A percentile compares a stretch with the other conserved stretches of the same genome.
These are phyloP conservation scores for Parachaetomium inaequale DNA, from an alignment of 495 filamentous ascomycete species.

Conservation along the genomic window DNA sequence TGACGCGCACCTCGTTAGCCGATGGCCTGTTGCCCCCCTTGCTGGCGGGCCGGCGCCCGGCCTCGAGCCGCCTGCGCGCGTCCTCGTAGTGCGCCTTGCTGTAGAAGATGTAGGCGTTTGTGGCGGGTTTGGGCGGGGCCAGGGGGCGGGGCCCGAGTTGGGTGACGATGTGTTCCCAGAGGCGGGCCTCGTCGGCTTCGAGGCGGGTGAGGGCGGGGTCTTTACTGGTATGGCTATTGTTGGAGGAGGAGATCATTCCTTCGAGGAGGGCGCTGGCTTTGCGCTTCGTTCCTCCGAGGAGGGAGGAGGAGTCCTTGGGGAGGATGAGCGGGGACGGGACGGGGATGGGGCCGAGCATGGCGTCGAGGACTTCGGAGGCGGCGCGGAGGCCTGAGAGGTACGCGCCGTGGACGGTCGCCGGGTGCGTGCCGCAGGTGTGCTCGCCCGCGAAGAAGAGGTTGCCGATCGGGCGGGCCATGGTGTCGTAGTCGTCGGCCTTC, in stretches of 20 bases:
- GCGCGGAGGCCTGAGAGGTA: slow-evolving; percentile 90
- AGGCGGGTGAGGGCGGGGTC: slow-evolving; percentile 53
- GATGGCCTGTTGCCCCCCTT: slow-evolving; percentile 59
- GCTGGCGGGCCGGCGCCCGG: slow-evolving; percentile 56
- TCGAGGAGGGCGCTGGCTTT: background rate
- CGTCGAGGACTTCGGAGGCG: slow-evolving; percentile 76
- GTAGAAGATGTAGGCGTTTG: slow-evolving; percentile 72
- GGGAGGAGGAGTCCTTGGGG: slow-evolving; percentile 52
- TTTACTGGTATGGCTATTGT: slow-evolving; percentile 21
- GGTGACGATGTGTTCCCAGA: slow-evolving; percentile 63
- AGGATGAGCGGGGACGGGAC: slow-evolving; percentile 70
- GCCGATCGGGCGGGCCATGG: slow-evolving; percentile 79
- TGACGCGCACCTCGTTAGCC: slow-evolving; percentile 77
- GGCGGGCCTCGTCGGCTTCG: slow-evolving; percentile 69
- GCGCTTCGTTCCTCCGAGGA: background rate
- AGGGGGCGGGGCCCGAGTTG: slow-evolving; percentile 70
- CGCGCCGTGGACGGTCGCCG: slow-evolving; percentile 93
- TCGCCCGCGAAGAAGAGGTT: slow-evolving; percentile 96
- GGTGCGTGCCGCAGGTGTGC: slow-evolving; percentile 91
- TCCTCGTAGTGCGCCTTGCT: slow-evolving; percentile 76
- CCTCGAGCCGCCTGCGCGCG: slow-evolving; percentile 69
- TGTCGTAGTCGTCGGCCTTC: slow-evolving; percentile 83
- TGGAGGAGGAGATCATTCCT: background rate
- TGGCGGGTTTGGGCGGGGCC: slow-evolving; percentile 63
- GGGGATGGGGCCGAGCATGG: slow-evolving; percentile 74